Evolutionary conservation across 306 rosid genomes (phyloP).

Genomic region (Sicyos baderoa): DNA sequence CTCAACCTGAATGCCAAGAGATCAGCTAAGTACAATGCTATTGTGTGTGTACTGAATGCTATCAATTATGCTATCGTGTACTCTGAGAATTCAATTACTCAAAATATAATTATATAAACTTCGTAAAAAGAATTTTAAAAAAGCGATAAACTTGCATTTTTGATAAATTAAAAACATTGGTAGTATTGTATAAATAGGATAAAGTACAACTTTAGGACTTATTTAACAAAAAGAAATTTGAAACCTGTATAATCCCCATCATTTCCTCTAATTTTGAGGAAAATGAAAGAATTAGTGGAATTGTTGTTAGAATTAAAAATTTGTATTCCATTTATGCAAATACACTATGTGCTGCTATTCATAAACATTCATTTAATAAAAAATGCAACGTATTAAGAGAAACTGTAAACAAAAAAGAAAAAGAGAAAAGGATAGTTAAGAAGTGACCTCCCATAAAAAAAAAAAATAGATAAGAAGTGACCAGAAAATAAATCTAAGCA

Average conservation of each 20-base stretch:
- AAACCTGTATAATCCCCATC: not conserved
- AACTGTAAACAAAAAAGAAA: not conserved
- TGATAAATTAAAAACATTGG: not conserved
- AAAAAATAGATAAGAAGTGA: no score
- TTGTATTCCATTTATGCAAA: not conserved
- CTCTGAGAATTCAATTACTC: not conserved
- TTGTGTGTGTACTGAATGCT: not conserved
- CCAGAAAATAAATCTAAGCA: not conserved
- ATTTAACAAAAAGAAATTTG: not conserved
- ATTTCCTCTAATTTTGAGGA: not conserved
- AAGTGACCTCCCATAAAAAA: no score
- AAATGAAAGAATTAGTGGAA: not conserved
- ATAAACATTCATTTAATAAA: not conserved
- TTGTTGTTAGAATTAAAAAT: not conserved
- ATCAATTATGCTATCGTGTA: not conserved
- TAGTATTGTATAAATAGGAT: not conserved
- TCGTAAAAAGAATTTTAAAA: not conserved
- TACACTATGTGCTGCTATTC: not conserved
- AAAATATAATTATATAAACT: not conserved
- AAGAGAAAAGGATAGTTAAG: no score
- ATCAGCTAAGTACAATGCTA: not conserved
- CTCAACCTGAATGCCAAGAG: constrained; percentile 36
- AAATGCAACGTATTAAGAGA: not conserved
- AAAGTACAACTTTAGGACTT: not conserved
- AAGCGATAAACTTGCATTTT: not conserved